Base-by-base conservation (phyloP, 2,329 filamentous ascomycete genomes). In the Colletotrichum orbiculare region DNA sequence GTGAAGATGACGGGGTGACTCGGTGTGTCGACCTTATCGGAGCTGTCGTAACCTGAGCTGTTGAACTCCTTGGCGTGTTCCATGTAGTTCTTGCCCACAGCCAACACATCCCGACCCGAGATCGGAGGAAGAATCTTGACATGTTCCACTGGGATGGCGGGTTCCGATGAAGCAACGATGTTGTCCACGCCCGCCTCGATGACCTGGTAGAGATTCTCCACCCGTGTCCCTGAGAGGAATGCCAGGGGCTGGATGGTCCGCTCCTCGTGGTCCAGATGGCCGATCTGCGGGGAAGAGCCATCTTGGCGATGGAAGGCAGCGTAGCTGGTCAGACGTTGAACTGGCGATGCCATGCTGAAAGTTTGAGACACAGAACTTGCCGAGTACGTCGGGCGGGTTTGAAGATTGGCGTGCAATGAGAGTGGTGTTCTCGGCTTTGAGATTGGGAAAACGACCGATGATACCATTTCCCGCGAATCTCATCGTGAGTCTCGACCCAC, bases 1-100 rank as follows among this genome's bases (percentile, higher is more conserved):
- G 83, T 85, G 72, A 86, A 85, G 59, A 86, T 85, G 8, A 87
- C 84, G 0, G 85, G 85, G 66, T 86, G 81, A 0, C 80, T 82
- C 0, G 84, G 84, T 46, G 77, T 74, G 59, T 85, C 84, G 0
- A 78, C 74, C 67, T 86, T 87, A 68, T 88, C 85, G 6, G 79
- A 84, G 60, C 78, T 80, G 70, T 87, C 85, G 68, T 81, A 87
- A 0, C 85, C 85, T 2, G 81, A 84, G 10, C 73, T 77, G 69
- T 87, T 85, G 74, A 88, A 87, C 65, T 87, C 85, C 57, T 80
- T 83, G 1, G 85, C 85, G 69, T 88, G 85, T 45, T 85, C 84
- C 38, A 76, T 74, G 68, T 87, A 88, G 68, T 87, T 87, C 70
- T 87, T 86, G 35, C 85, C 83, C 2, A 87, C 82, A 50, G 83